phyloP scores from a whole-genome alignment of 257 asterid genomes.

The Ilex asprella region DNA sequence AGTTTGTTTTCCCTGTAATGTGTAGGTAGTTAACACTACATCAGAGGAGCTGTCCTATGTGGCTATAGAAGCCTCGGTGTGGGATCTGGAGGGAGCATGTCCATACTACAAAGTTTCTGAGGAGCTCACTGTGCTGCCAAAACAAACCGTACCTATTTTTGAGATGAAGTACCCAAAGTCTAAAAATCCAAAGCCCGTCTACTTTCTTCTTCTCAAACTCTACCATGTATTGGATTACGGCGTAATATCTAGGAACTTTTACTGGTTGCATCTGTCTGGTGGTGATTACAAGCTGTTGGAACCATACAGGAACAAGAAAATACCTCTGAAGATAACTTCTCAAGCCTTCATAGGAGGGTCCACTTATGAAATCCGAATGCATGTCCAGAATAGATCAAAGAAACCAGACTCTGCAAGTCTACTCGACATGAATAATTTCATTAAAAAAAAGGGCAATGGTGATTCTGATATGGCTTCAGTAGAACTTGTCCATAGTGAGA shows the following conservation, averaged over 20 bases:
- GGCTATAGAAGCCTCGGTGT: slow-evolving; percentile 73
- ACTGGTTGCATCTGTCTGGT: slow-evolving; percentile 78
- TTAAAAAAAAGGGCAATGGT: neutral
- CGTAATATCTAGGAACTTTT: slow-evolving; percentile 83
- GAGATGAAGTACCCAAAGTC: slow-evolving; percentile 82
- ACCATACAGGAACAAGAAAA: slow-evolving; percentile 44
- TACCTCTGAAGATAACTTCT: slow-evolving; percentile 57
- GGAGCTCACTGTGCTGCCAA: slow-evolving; percentile 58
- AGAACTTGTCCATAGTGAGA: slow-evolving; percentile 5
- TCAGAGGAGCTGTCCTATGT: slow-evolving; percentile 46
- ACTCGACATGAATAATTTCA: slow-evolving; percentile 24
- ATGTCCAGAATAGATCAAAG: slow-evolving; percentile 56
- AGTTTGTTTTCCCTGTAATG: neutral
- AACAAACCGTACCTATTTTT: slow-evolving; percentile 43
- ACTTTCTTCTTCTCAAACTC: slow-evolving; percentile 90
- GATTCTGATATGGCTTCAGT: slow-evolving; percentile 13
- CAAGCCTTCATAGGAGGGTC: slow-evolving; percentile 48
- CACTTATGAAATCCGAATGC: slow-evolving; percentile 58
- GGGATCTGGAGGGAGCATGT: slow-evolving; percentile 77
- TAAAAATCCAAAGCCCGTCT: slow-evolving; percentile 57
- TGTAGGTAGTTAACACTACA: slow-evolving; percentile 69
- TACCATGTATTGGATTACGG: slow-evolving; percentile 41
- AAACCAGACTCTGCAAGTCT: slow-evolving; percentile 35
- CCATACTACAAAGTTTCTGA: slow-evolving; percentile 55
- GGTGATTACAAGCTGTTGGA: slow-evolving; percentile 80